A percentile compares a stretch with the other conserved stretches of the same genome.
Conservation (phyloP, 768 basidiomycete species). For the Crucibulum laeve region DNA sequence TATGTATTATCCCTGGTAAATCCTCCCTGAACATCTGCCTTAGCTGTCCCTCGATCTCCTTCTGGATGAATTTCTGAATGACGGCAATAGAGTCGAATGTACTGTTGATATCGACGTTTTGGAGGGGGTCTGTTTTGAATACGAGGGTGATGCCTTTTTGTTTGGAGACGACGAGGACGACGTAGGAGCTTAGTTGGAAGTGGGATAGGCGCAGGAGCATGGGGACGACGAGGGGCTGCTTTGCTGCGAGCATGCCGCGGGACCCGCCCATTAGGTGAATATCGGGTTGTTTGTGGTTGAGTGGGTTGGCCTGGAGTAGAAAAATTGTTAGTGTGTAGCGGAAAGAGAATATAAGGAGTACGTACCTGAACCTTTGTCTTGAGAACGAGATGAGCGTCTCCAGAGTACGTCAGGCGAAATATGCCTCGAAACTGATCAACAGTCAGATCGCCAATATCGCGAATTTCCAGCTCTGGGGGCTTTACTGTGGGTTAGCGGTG, state of each 20-base stretch:
- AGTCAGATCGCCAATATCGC: constrained; percentile 96
- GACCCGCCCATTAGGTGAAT: constrained; percentile 84
- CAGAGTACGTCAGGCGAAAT: constrained; percentile 90
- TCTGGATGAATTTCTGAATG: constrained; percentile 96
- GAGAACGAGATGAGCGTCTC: constrained; percentile 85
- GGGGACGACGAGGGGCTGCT: constrained; percentile 92
- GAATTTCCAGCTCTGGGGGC: constrained; percentile 96
- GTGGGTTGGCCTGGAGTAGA: constrained; percentile 76
- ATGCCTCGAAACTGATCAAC: constrained; percentile 96
- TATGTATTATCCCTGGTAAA: constrained; percentile 93
- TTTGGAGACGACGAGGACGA: constrained; percentile 95
- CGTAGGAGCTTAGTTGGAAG: constrained; percentile 90
- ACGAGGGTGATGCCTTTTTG: constrained; percentile 98
- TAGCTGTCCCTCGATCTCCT: constrained; percentile 94
- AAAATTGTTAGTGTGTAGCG: constrained; percentile 3
- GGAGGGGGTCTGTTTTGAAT: constrained; percentile 98
- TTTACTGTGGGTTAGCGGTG: constrained; percentile 22
- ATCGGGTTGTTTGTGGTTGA: constrained; percentile 89
- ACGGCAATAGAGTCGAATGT: constrained; percentile 98
- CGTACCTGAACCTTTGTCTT: constrained; percentile 91
- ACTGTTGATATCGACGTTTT: constrained; percentile 95
- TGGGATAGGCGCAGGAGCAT: constrained; percentile 98
- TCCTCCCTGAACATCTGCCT: constrained; percentile 99
- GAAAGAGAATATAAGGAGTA: not conserved
- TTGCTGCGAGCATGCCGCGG: constrained; percentile 88